Percentiles rank a stretch among this genome's conserved stretches.
These are phyloP conservation scores for Fusarium sp. DNA, from an alignment of 2,329 filamentous ascomycete genomes.

Conservation along the genomic window DNA sequence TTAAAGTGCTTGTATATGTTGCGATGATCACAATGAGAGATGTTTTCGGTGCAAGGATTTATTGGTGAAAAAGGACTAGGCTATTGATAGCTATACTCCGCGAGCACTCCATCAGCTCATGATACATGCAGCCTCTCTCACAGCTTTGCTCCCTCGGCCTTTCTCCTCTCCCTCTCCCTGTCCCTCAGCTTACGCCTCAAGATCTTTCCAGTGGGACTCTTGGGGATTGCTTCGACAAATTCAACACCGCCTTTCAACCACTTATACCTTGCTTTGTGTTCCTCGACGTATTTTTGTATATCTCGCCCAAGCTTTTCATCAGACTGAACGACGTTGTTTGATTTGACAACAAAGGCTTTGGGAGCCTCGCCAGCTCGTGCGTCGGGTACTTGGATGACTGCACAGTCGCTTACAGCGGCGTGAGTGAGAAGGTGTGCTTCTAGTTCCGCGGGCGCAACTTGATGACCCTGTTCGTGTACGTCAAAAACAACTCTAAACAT, in stretches of 20 bases:
- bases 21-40: too few species aligned
- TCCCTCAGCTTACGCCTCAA: conserved; percentile 18
- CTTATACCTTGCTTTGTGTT: conserved; percentile 78
- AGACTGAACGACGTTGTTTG: conserved; percentile 61
- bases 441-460: conserved; percentile 85
- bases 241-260: conserved; percentile 74
- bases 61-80: too few species aligned
- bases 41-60: too few species aligned
- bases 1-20: accelerated
- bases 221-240: conserved; percentile 77
- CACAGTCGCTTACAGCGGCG: conserved; percentile 78
- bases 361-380: conserved; percentile 73
- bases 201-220: conserved; percentile 82
- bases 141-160: neutral
- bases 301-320: conserved; percentile 63
- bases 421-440: conserved; percentile 82
- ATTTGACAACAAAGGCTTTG: conserved; percentile 72
- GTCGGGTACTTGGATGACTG: conserved; percentile 81
- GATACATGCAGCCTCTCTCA: neutral
- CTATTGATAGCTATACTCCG: too few species aligned
- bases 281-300: conserved; percentile 72
- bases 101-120: too few species aligned
- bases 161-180: neutral
- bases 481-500: neutral
- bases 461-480: conserved; percentile 68